These are phyloP conservation scores for Lophiostoma macrostomum DNA, from an alignment of 495 filamentous ascomycete species.

Conservation along the genomic window DNA sequence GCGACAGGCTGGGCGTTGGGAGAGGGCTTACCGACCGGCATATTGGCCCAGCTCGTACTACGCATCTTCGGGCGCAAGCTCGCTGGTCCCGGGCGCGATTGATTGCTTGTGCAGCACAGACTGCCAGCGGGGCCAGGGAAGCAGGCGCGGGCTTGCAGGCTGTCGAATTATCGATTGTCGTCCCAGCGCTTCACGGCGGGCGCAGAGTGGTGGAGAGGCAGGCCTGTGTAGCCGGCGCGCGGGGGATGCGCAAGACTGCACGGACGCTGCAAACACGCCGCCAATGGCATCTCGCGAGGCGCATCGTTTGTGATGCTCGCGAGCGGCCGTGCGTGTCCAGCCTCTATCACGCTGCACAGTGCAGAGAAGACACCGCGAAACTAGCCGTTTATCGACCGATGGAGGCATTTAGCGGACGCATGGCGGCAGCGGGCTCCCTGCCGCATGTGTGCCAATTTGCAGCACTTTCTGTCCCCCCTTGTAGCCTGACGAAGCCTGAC, in stretches of 20 bases:
- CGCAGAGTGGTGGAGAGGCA: slow-evolving; percentile 23
- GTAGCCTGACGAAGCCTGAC: too few relatives aligned
- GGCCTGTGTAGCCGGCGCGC: slow-evolving; percentile 15
- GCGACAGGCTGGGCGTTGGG: not conserved
- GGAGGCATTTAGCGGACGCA: not conserved
- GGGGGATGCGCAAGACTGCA: slow-evolving; percentile 18
- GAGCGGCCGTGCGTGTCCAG: slow-evolving; percentile 14
- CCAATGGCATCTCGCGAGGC: slow-evolving; percentile 6
- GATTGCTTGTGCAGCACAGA: slow-evolving; percentile 28
- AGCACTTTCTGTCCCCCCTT: too few relatives aligned
- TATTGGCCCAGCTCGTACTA: slow-evolving; percentile 16
- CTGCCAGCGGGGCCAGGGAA: slow-evolving; percentile 4
- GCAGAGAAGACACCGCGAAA: not conserved
- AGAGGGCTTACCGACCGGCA: slow-evolving; percentile 29
- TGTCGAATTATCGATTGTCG: slow-evolving; percentile 13
- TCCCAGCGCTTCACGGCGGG: slow-evolving; percentile 29
- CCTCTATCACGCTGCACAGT: slow-evolving; percentile 32
- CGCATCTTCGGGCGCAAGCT: slow-evolving; percentile 7
- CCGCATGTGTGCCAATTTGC: slow-evolving; percentile 16
- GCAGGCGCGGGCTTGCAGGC: slow-evolving; percentile 9
- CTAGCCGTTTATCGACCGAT: not conserved
- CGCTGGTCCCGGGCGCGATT: slow-evolving; percentile 23
- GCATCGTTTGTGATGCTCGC: slow-evolving; percentile 18
- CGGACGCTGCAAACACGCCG: slow-evolving; percentile 21
- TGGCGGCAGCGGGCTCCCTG: not conserved